Base-by-base conservation (phyloP, 2,329 filamentous ascomycete genomes). In the Tolypocladium sp. region DNA sequence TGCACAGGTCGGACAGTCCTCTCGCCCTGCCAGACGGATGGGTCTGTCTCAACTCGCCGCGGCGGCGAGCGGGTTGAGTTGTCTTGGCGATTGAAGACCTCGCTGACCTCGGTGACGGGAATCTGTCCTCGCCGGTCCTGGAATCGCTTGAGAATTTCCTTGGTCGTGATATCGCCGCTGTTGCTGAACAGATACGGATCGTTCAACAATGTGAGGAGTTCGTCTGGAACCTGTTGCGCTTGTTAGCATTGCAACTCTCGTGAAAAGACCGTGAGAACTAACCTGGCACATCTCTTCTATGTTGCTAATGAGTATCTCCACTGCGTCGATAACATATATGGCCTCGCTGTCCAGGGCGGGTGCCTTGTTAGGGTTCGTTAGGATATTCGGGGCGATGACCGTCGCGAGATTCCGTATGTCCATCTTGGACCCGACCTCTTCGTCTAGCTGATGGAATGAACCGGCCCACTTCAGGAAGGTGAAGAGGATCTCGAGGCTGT, bases 201-300 rank as follows among this genome's bases (percentile, higher is more conserved):
- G 69, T 88, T 90, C 33, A 97, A 80, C 57, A 97, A 87, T 57
- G 90, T 88, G 68, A 92, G 86, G 33, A 99, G 82, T 69, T 97
- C 92, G 70, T 95, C 91, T 0, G 94, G 94, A 54, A 99, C 92
- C 94, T 97, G 15, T 13, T 52, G 7, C 27, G 7, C 12, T 25
- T 9, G 44, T 60, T 30, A 57, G 57, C 44, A 55, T 33, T 56
- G 40, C 20, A 12, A 53, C 27, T 55, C 35, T 22, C 40, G 5
- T 1, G 42, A 55, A 40, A 49, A 20, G 63, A 57, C 12, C 12
- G 9, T 53, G 6, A 40, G 13, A 22, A 79, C 89, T 76, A 83
- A 97, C 94, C 85, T 97, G 88, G 71, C 92, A 97, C 87, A 99
- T 96, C 72, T 91, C 88, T 73, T 97, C 94, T 65, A 97, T 97